These are phyloP conservation scores for Codiaeum variegatum DNA, from an alignment of 441 rosid species.

Conservation along the genomic window DNA sequence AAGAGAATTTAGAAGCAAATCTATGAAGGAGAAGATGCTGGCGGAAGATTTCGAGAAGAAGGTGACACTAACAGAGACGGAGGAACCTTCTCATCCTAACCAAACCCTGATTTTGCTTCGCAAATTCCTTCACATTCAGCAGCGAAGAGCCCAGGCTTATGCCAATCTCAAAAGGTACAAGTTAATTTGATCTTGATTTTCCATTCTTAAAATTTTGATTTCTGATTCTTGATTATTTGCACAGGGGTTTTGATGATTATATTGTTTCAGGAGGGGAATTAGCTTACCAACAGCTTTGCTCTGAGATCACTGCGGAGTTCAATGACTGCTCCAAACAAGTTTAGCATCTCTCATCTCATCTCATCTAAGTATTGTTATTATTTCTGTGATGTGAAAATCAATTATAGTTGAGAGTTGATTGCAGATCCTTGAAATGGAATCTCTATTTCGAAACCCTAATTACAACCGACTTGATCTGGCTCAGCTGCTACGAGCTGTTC, in stretches of 20 bases:
- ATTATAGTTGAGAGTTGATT: not conserved
- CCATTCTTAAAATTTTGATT: not conserved
- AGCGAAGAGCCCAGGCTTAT: constrained; percentile 85
- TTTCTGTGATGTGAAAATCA: too few species aligned
- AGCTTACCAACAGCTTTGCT: constrained; percentile 73
- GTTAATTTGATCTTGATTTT: not conserved
- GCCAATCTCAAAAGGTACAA: constrained; percentile 60
- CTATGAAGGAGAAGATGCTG: not conserved
- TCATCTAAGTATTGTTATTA: not conserved
- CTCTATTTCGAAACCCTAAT: constrained; percentile 49
- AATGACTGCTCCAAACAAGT: constrained; percentile 87
- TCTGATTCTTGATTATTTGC: not conserved
- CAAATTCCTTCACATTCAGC: constrained; percentile 60
- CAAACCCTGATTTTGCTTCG: constrained; percentile 52
- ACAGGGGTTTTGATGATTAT: constrained; percentile 76
- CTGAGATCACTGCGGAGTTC: constrained; percentile 70
- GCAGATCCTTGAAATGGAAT: constrained; percentile 75
- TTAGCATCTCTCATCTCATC: not conserved
- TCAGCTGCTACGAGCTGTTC: constrained; percentile 68
- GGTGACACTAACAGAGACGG: constrained; percentile 37
- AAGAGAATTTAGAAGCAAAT: too few species aligned
- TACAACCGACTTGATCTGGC: constrained; percentile 60
- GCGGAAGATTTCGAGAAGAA: constrained; percentile 82
- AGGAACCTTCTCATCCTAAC: constrained; percentile 23
- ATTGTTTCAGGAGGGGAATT: constrained; percentile 67